Evolutionary conservation across 192 early-diverging fungal genomes (phyloP).

Genomic region (Linnemannia schmuckeri): DNA sequence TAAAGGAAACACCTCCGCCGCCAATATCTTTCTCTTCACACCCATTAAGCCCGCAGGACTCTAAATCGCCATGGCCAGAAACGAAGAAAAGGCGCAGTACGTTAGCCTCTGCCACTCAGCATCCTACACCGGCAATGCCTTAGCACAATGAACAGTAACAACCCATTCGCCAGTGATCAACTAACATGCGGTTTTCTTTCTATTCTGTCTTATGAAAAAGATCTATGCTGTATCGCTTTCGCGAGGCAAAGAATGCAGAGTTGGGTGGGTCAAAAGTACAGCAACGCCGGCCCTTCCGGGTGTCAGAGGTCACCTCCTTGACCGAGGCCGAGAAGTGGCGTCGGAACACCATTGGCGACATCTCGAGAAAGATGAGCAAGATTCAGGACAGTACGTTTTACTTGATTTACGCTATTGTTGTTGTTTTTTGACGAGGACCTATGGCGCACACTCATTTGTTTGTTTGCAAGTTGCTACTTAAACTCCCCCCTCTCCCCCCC

Average conservation of each 20-base stretch:
- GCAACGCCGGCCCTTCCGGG: conserved; percentile 82
- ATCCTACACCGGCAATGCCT: not conserved
- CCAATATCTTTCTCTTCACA: not conserved
- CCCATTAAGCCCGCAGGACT: not conserved
- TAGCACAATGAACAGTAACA: not conserved
- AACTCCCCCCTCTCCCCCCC: not conserved
- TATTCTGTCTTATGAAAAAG: conserved; percentile 14
- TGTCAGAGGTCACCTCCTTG: conserved; percentile 75
- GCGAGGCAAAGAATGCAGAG: conserved; percentile 91
- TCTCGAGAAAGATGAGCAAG: conserved; percentile 87
- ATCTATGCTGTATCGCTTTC: conserved; percentile 97
- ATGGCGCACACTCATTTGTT: too few relatives aligned
- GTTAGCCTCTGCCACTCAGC: not conserved
- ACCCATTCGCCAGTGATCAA: not conserved
- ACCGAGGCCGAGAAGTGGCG: conserved; percentile 94
- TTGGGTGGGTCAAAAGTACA: conserved; percentile 74
- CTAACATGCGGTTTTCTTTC: not conserved
- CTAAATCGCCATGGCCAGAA: conserved; percentile 80
- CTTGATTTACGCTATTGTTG: not conserved
- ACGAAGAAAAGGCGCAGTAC: conserved; percentile 97
- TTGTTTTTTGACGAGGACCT: not conserved
- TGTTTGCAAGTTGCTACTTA: too few relatives aligned
- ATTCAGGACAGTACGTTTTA: conserved; percentile 86
- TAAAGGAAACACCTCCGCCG: not conserved
- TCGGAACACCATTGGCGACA: conserved; percentile 88